Conservation (phyloP, 192 early-diverging fungal genomes). For the Phycomyces nitens region DNA sequence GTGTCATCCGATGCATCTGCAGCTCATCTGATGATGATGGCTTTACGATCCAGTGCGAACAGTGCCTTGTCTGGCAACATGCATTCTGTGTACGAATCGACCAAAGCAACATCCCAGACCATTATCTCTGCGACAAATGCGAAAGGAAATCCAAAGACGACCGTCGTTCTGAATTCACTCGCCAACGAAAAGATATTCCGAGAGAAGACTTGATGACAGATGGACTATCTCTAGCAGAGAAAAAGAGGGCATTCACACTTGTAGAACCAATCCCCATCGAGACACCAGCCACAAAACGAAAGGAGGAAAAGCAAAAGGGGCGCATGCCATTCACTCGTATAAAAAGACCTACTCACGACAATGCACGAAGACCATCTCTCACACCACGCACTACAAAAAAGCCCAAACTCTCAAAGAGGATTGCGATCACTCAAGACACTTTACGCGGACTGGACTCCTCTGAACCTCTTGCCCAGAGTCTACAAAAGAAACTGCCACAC, state of each 20-base stretch:
- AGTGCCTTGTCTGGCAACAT: constrained; percentile 95
- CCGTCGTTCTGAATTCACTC: not conserved
- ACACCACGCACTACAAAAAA: constrained; percentile 10
- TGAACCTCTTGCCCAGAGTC: not conserved
- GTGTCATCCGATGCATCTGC: constrained; percentile 95
- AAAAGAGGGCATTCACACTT: not conserved
- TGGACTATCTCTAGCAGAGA: not conserved
- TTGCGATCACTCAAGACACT: constrained; percentile 13
- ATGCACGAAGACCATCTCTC: not conserved
- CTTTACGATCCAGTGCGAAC: constrained; percentile 94
- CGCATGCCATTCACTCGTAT: not conserved
- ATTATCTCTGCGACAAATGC: constrained; percentile 85
- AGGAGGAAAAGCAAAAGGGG: not conserved
- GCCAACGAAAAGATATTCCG: not conserved
- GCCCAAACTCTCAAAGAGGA: constrained; percentile 25
- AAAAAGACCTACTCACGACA: not conserved
- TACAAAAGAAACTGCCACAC: not conserved
- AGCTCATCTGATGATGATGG: constrained; percentile 89
- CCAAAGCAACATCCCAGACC: constrained; percentile 75
- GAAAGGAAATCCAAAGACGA: constrained; percentile 20
- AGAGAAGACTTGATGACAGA: not conserved
- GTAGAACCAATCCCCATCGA: not conserved
- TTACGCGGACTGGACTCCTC: constrained; percentile 1
- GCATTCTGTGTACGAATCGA: constrained; percentile 76
- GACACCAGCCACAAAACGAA: not conserved